Percentiles rank a stretch among this genome's conserved stretches.
Conservation (phyloP, 1,284 basidiomycete species). For the Pseudozyma sp. region DNA sequence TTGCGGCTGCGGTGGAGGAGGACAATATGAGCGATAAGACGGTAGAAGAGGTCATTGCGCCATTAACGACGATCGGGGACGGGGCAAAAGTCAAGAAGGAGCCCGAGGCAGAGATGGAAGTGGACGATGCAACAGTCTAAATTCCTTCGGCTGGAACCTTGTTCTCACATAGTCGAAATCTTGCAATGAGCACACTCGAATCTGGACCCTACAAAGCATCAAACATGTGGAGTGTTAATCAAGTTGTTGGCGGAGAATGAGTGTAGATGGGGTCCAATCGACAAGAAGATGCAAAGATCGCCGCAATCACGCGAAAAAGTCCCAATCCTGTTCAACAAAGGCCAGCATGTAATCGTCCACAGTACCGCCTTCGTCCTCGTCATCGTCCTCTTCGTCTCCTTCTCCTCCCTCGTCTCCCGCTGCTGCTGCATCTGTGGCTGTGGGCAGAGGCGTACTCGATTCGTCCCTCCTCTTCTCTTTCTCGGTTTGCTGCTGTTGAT, state of each 20-base stretch:
- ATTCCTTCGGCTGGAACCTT: no score
- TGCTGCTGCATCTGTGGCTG: no score
- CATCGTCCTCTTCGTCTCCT: conserved; percentile 73
- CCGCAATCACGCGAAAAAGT: conserved; percentile 74
- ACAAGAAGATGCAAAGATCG: background rate
- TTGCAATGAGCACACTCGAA: no score
- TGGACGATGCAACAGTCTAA: background rate
- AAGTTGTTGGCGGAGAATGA: background rate
- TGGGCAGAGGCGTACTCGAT: background rate
- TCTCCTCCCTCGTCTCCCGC: conserved; percentile 72
- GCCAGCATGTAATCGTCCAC: conserved; percentile 88
- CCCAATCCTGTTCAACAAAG: conserved; percentile 80
- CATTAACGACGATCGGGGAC: no score
- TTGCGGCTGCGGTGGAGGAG: background rate
- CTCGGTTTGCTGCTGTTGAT: conserved; percentile 5
- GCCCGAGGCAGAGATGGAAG: background rate
- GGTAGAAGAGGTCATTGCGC: conserved; percentile 14
- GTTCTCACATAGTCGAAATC: no score
- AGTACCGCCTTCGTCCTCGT: conserved; percentile 74
- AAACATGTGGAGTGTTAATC: no score
- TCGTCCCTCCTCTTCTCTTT: background rate
- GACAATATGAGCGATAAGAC: conserved; percentile 23
- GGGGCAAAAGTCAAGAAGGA: background rate
- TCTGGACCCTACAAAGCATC: no score
- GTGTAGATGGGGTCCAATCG: background rate